phyloP scores from a whole-genome alignment of 352 stramenopile genomes.

The Phytopythium cucurbitacearum region DNA sequence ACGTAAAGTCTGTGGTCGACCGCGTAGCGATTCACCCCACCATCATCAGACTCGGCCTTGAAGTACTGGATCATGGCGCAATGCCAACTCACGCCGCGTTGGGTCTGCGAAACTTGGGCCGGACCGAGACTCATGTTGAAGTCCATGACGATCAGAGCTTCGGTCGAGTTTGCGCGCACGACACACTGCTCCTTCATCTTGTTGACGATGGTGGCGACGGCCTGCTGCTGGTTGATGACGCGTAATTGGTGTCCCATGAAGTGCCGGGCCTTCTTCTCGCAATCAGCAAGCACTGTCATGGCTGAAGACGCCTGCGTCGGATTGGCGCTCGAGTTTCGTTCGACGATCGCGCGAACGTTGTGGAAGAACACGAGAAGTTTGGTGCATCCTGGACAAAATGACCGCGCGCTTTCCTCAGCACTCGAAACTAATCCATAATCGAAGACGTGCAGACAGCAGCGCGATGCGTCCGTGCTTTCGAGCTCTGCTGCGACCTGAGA shows the following conservation, averaged over 20 bases:
- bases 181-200: slow-evolving; percentile 2
- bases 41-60: too few species aligned
- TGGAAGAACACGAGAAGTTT: too few species aligned
- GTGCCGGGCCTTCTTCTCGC: slow-evolving; percentile 4
- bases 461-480: too few species aligned
- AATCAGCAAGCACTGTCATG: neutral
- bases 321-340: too few species aligned
- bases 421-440: too few species aligned
- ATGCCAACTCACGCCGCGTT: slow-evolving; percentile 5
- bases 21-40: slow-evolving; percentile 1
- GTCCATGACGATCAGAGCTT: slow-evolving; percentile 22
- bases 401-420: too few species aligned
- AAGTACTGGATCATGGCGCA: too few species aligned
- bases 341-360: too few species aligned
- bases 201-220: neutral
- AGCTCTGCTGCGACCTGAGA: too few species aligned
- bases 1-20: slow-evolving; percentile 14
- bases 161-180: slow-evolving; percentile 3
- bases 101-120: slow-evolving; percentile 22
- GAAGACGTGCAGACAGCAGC: too few species aligned
- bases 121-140: slow-evolving; percentile 39
- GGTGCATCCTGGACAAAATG: too few species aligned
- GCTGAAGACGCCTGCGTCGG: too few species aligned
- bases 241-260: slow-evolving; percentile 14
- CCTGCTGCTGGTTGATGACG: slow-evolving; percentile 16